Evolutionary conservation across 768 basidiomycete genomes (phyloP), one percentile per base, ranked within the genome.

Genomic region (Agrocybe praecox): DNA sequence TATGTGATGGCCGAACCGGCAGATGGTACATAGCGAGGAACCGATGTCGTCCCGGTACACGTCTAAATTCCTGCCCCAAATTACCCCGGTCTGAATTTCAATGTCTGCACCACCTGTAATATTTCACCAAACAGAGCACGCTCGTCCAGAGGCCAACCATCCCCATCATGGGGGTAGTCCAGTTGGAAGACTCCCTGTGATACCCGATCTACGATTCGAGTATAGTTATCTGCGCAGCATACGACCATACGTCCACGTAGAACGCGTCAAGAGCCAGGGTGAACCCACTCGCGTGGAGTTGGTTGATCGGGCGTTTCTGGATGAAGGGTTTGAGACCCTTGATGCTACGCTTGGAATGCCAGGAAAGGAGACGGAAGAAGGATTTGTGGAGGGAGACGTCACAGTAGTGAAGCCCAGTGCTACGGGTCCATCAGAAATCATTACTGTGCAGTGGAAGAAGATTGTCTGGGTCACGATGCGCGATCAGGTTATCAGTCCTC

Each of bases 161-260:
- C 60, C 62, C 1, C 64, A 67, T 26, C 49, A 51, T 26, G 46
- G 40, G 45, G 36, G 26, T 9, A 29, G 26, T 9, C 72, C 70
- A n/a, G 69, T 66, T 14, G 36, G 32, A 32, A 78, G 73, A 49
- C 67, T 86, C n/a, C 82, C 84, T 22, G 66, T 72, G 43, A 85
- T 91, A 51, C 89, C 89, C 23, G 90, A 92, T 67, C 73, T 91
- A 34, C 88, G 90, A 23, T 90, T 90, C 73, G 90, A 92, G 65
- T 80, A 83, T 55, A 85, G 82, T 49, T 92, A 89, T 68, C 58
- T 90, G 55, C 80, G 78, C 59, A 88, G 85, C 60, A 77, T 90
- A 58, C 76, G 73, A 22, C 75, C 77, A 8, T 84, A 77, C 63
- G 71, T 86, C 48, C 76, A 81, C 49, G 64, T 87, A 47, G 71